Evolutionary conservation across 2,329 filamentous ascomycete genomes (phyloP).

Genomic region (Aschersonia sp.): DNA sequence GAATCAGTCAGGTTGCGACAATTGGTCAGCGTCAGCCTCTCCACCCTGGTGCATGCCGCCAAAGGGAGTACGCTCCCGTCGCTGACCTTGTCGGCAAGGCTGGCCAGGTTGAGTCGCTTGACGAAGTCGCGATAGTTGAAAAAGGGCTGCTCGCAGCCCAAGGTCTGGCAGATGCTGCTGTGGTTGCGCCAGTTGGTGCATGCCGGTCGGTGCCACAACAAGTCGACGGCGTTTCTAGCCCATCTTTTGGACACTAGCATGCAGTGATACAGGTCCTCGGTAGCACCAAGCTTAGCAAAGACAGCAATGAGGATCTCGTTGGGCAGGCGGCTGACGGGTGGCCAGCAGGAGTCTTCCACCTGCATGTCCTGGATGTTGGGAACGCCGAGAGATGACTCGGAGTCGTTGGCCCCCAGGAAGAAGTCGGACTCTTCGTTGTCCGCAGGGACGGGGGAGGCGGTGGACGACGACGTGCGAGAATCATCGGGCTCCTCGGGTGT

Average conservation of each 20-base stretch:
- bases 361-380: conserved; percentile 64
- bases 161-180: conserved; percentile 63
- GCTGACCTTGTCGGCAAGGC: conserved; percentile 59
- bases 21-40: conserved; percentile 83
- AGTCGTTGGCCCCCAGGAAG: conserved; percentile 80
- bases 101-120: conserved; percentile 79
- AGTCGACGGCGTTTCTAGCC: conserved; percentile 82
- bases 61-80: conserved; percentile 81
- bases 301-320: conserved; percentile 91
- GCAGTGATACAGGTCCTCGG: conserved; percentile 68
- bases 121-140: conserved; percentile 86
- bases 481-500: conserved; percentile 28
- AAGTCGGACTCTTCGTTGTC: conserved; percentile 91
- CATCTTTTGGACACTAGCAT: conserved; percentile 92
- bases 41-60: conserved; percentile 73
- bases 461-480: conserved; percentile 50
- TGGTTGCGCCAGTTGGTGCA: conserved; percentile 81
- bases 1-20: conserved; percentile 75
- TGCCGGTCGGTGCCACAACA: conserved; percentile 86
- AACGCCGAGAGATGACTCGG: conserved; percentile 76
- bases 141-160: conserved; percentile 58
- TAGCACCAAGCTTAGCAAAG: conserved; percentile 67
- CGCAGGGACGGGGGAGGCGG: conserved; percentile 58
- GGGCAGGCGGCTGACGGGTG: conserved; percentile 74
- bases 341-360: conserved; percentile 51